Base-by-base conservation (phyloP, 2,329 filamentous ascomycete genomes). In the Monilinia fructigena region DNA sequence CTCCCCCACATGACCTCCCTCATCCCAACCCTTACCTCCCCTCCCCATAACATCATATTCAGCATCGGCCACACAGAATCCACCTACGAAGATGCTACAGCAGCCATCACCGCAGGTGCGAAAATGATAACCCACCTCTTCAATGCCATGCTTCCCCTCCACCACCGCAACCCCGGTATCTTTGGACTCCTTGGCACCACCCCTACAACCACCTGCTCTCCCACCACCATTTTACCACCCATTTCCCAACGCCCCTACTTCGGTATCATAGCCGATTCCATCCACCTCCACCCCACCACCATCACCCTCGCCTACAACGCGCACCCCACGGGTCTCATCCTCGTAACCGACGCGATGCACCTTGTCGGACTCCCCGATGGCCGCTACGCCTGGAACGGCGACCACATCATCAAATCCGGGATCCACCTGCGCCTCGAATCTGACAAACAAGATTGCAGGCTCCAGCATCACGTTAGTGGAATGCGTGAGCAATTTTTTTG, bases 111-210 rank as follows among this genome's bases (percentile, higher is more conserved):
- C n/a, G 83, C 87, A 8, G 93, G 93, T 62, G 91, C 91, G 2
- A 90, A 85, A 59, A 96, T 96, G 91, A 90, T 97, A 71, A 97
- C 93, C 0, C 93, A 97, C 75, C 83, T 97, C 1, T 97, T 96
- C 85, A 97, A 97, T 76, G 93, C 93, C 35, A 97, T 97, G 93
- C 85, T 88, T 0, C 92, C 92, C 18, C 86, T 96, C 61, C 91
- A 95, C 77, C 92, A 97, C 81, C 89, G 93, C 67, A 93, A 97
- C 77, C 93, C 93, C 0, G 93, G 93, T 48, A 87, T 97, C 72
- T 96, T 96, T 76, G 93, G 93, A 38, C 86, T 96, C 0, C 80
- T 97, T 18, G 92, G 93, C 12, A 85, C 85, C 68, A 84, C 85
- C 11, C 84, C 89, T 72, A 70, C 63, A 2, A 62, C 55, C 62